phyloP scores from a whole-genome alignment of 306 rosid genomes.

The Prunus davidiana region DNA sequence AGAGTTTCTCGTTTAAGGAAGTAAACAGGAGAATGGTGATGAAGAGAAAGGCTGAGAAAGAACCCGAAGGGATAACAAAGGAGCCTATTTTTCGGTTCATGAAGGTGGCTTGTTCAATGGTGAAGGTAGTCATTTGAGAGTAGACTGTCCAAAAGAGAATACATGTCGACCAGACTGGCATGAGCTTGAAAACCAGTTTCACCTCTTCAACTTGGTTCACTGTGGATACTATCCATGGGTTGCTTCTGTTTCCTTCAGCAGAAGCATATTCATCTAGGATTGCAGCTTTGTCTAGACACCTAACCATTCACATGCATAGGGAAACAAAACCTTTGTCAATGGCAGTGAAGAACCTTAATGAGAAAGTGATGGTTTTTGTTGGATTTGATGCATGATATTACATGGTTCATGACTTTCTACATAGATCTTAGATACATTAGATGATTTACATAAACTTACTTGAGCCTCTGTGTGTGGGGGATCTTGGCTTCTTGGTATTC shows the following conservation, averaged over 20 bases:
- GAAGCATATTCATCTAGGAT: slow-evolving; percentile 47
- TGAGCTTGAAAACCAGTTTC: slow-evolving; percentile 74
- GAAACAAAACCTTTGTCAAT: slow-evolving; percentile 13
- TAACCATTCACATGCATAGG: slow-evolving; percentile 24
- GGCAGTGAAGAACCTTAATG: neutral
- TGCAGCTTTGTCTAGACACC: slow-evolving; percentile 95
- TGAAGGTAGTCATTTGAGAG: slow-evolving; percentile 93
- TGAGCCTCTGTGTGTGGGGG: slow-evolving; percentile 58
- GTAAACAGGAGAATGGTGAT: slow-evolving; percentile 74
- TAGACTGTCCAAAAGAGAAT: slow-evolving; percentile 93
- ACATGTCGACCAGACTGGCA: slow-evolving; percentile 94
- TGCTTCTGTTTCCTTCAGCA: slow-evolving; percentile 37
- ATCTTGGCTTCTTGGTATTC: slow-evolving; percentile 57
- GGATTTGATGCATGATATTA: neutral
- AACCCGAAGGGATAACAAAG: slow-evolving; percentile 65
- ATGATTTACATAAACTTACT: slow-evolving; percentile 34
- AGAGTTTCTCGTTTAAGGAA: slow-evolving; percentile 74
- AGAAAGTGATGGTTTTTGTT: neutral
- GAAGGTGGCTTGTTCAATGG: slow-evolving; percentile 94
- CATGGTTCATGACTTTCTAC: neutral
- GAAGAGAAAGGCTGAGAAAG: slow-evolving; percentile 68
- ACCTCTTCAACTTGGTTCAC: slow-evolving; percentile 87
- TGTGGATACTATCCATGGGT: slow-evolving; percentile 69
- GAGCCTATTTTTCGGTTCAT: slow-evolving; percentile 68
- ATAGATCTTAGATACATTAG: neutral